These are phyloP conservation scores for Wickerhamiella dianesei DNA, from an alignment of 805 yeast species.

Conservation along the genomic window DNA sequence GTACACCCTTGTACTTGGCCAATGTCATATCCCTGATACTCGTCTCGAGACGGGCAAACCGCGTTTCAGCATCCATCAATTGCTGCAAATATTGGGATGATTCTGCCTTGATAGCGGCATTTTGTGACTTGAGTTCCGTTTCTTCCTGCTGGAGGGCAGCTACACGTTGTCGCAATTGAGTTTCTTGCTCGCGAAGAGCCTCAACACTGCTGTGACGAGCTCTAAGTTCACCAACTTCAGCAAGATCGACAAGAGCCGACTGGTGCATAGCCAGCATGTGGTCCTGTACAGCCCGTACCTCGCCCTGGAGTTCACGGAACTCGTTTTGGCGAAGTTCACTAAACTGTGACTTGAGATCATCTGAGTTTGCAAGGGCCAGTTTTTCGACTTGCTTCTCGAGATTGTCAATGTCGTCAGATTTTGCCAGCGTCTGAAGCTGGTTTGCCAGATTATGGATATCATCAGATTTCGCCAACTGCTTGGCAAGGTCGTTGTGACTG, in stretches of 20 bases:
- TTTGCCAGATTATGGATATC: not conserved
- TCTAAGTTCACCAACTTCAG: conserved; percentile 6
- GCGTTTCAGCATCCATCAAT: conserved; percentile 12
- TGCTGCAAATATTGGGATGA: conserved; percentile 9
- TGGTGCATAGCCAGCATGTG: conserved; percentile 12
- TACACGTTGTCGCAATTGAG: conserved; percentile 6
- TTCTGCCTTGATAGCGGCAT: conserved; percentile 13
- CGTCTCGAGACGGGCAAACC: conserved; percentile 14
- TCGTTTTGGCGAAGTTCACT: not conserved
- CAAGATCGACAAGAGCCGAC: conserved; percentile 4
- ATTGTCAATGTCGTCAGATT: not conserved
- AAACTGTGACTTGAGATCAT: not conserved
- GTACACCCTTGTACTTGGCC: conserved; percentile 16
- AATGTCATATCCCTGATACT: conserved; percentile 15
- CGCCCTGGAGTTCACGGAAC: conserved; percentile 10
- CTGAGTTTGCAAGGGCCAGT: not conserved
- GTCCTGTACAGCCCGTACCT: conserved; percentile 17
- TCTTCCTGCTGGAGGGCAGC: conserved; percentile 9
- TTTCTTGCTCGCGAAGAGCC: conserved; percentile 1
- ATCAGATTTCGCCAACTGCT: not conserved
- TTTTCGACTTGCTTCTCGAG: not conserved
- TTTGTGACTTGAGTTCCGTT: conserved; percentile 4
- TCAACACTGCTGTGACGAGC: not conserved
- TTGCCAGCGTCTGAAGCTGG: not conserved
- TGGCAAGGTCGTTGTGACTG: not conserved